A percentile compares a stretch with the other conserved stretches of the same genome.
Evolutionary conservation across 2,329 filamentous ascomycete genomes (phyloP).

Genomic region (Thelonectria blattea): DNA sequence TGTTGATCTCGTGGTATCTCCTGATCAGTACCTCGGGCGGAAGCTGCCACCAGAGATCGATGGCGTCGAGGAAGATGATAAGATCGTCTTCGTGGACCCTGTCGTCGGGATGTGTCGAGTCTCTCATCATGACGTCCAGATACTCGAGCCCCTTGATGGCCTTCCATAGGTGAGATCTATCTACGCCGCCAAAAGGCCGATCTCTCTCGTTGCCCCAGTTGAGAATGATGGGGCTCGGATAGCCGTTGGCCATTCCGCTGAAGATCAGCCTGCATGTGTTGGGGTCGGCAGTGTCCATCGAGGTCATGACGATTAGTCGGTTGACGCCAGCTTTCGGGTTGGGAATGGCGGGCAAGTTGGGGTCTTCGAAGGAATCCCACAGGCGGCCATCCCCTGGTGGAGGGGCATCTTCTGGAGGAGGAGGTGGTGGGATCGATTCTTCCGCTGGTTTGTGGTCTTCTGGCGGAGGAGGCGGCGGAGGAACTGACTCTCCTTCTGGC

Average conservation of each 20-base stretch:
- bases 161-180: slow-evolving; percentile 36
- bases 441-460: background rate
- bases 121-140: slow-evolving; percentile 23
- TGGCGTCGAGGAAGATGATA: slow-evolving; percentile 33
- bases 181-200: slow-evolving; percentile 18
- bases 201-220: slow-evolving; percentile 36
- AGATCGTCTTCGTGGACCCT: slow-evolving; percentile 32
- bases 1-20: slow-evolving; percentile 32
- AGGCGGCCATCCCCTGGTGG: background rate
- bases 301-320: slow-evolving; percentile 25
- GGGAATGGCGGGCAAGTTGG: background rate
- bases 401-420: background rate
- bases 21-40: slow-evolving; percentile 35
- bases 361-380: background rate
- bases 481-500: too few relatives aligned
- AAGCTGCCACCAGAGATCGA: slow-evolving; percentile 40
- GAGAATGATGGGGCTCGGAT: slow-evolving; percentile 35
- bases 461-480: too few relatives aligned
- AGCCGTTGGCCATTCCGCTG: slow-evolving; percentile 33
- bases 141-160: slow-evolving; percentile 36
- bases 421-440: background rate
- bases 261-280: slow-evolving; percentile 37
- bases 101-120: slow-evolving; percentile 6
- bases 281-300: slow-evolving; percentile 27
- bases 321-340: slow-evolving; percentile 1